Percentiles rank a stretch among this genome's conserved stretches.
Conservation (phyloP, 164 flowering plant species). For the Umbellularia californica region DNA sequence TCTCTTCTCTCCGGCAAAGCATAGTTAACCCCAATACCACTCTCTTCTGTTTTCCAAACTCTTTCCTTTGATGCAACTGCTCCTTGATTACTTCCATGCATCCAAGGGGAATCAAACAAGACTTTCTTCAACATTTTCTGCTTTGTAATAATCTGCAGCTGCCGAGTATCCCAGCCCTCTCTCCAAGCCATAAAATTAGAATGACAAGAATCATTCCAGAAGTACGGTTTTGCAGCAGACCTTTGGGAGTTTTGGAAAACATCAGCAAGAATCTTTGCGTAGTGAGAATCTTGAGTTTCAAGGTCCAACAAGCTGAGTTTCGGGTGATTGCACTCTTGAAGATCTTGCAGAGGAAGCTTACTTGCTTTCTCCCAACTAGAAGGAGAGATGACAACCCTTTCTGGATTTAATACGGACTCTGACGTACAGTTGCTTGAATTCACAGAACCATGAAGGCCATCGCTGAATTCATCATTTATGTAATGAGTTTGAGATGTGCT, state of each 20-base stretch:
- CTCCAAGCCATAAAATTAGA: constrained; percentile 67
- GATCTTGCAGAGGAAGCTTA: constrained; percentile 24
- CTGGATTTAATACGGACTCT: constrained; percentile 40
- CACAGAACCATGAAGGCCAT: constrained; percentile 41
- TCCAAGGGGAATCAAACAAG: constrained; percentile 45
- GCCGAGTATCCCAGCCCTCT: constrained; percentile 22
- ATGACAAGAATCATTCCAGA: constrained; percentile 17
- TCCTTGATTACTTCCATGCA: constrained; percentile 40
- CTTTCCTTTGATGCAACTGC: constrained; percentile 19
- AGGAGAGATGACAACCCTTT: constrained; percentile 22
- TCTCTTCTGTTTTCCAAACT: constrained; percentile 33
- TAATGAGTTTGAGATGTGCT: constrained; percentile 58
- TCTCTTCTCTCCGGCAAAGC: constrained; percentile 36
- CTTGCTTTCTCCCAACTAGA: constrained; percentile 23
- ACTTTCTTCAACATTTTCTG: constrained; percentile 65
- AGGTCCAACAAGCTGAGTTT: constrained; percentile 38
- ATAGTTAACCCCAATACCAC: constrained; percentile 34
- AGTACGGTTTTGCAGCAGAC: constrained; percentile 26
- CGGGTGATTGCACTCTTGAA: constrained; percentile 36
- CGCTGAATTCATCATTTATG: constrained; percentile 63
- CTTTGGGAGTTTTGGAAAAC: constrained; percentile 40
- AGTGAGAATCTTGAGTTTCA: constrained; percentile 48
- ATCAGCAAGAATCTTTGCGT: constrained; percentile 47
- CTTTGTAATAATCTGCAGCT: constrained; percentile 16
- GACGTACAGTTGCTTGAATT: constrained; percentile 69